These are phyloP conservation scores for Flaveria brownii DNA, from an alignment of 129 eudicot species.

Conservation along the genomic window DNA sequence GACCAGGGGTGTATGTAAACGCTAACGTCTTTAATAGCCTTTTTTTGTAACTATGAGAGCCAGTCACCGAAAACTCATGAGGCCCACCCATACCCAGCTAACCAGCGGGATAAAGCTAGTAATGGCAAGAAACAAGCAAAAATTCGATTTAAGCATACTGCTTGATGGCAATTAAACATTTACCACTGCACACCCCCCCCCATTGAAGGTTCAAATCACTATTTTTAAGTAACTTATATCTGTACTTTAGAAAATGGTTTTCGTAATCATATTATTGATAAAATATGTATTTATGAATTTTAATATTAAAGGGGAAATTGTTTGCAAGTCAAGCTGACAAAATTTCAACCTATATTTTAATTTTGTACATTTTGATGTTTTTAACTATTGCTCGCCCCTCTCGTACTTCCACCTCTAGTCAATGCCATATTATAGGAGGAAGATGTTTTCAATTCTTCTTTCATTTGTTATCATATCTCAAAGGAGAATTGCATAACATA, in stretches of 20 bases:
- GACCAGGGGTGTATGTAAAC: no score
- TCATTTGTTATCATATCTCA: constrained; percentile 2
- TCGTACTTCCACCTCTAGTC: not conserved
- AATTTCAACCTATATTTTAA: not conserved
- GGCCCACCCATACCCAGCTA: no score
- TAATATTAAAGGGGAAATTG: not conserved
- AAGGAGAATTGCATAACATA: not conserved
- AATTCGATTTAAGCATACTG: no score
- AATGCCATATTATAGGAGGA: constrained; percentile 7
- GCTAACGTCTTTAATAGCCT: no score
- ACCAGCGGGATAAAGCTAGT: no score
- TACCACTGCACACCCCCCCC: no score
- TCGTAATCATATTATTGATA: not conserved
- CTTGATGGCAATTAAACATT: no score
- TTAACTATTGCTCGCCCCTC: not conserved
- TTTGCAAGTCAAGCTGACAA: no score
- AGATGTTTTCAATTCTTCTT: constrained; percentile 7
- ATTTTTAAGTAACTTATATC: no score
- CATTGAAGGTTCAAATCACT: not conserved
- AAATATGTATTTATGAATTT: not conserved
- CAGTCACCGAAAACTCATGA: no score
- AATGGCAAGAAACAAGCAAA: no score
- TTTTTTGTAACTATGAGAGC: no score
- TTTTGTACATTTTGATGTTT: not conserved
- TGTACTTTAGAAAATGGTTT: not conserved